Base-by-base conservation (phyloP, 805 yeast genomes). In the Kuraishia ogatae region DNA sequence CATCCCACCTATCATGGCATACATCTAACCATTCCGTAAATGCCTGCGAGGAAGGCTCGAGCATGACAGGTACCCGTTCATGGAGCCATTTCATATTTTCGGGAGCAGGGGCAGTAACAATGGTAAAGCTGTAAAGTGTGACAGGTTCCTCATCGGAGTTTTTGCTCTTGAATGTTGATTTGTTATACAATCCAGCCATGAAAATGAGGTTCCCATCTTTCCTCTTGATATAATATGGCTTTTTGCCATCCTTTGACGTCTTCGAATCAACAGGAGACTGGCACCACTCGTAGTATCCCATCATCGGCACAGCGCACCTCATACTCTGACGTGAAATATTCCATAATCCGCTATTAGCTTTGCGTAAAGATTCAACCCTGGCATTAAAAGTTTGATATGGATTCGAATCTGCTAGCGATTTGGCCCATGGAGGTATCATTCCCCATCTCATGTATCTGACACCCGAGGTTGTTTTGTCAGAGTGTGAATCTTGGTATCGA, bases 201-300 rank as follows among this genome's bases (percentile, higher is more conserved):
- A 79, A 88, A 67, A 87, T 69, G 48, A 91, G 60, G 7, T 79
- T 71, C 0, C 70, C 67, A 55, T 78, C 81, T 48, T 74, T 76
- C 35, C 86, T 74, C 39, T 75, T 79, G 19, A 91, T 75, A 62
- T 72, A 92, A 64, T 85, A 81, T 0, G 97, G 97, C 0, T 67
- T 66, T 63, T 82, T 85, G 10, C 71, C 72, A 2, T 62, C 63
- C 49, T 67, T 71, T 35, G 43, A 35, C 17, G 43, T 35, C 4
- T 17, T 10, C 29, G 62, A 58, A 26, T 65, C 68, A 1, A 64
- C 58, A 19, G 62, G 59, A 11, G 53, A 43, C 23, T 62, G 60
- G 17, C 58, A 59, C 97, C 97, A 92, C 68, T 92, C 97, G 64
- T 81, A 92, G 67, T 92, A 92, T 0, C 97, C 97, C 62, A 81